Evolutionary conservation across 2,329 filamentous ascomycete species (phyloP).

Genomic region (Penicillium sp.): DNA sequence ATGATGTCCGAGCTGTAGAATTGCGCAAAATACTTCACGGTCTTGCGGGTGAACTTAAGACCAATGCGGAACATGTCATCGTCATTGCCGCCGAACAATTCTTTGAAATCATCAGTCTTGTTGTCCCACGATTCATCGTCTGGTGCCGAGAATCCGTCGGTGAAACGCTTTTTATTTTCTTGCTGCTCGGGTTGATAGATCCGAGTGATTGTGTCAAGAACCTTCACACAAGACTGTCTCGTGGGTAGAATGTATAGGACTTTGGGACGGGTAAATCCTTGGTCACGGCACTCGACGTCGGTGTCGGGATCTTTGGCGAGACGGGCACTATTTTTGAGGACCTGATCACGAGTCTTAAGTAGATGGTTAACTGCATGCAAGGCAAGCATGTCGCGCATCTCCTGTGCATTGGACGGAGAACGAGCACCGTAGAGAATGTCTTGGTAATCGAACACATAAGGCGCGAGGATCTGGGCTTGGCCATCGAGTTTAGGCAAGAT

Average conservation of each 20-base stretch:
- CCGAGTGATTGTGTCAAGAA: conserved; percentile 74
- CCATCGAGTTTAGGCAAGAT: conserved; percentile 61
- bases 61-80: conserved; percentile 96
- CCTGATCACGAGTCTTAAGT: conserved; percentile 86
- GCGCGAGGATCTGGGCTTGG: conserved; percentile 66
- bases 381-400: conserved; percentile 71
- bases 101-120: conserved; percentile 82
- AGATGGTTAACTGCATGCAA: conserved; percentile 90
- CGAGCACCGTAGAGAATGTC: conserved; percentile 78
- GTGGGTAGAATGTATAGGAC: conserved; percentile 89
- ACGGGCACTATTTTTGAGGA: conserved; percentile 89
- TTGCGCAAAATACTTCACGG: conserved; percentile 88
- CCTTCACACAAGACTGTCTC: conserved; percentile 77
- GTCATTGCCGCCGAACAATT: conserved; percentile 91
- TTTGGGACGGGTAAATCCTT: conserved; percentile 94
- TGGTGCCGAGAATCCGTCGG: conserved; percentile 75
- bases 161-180: conserved; percentile 90
- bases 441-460: conserved; percentile 77
- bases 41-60: conserved; percentile 96
- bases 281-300: conserved; percentile 79
- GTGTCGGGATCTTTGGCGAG: conserved; percentile 67
- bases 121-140: conserved; percentile 69
- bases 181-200: conserved; percentile 84
- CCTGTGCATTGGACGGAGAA: conserved; percentile 66
- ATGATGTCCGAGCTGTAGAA: conserved; percentile 98